Evolutionary conservation across 108 stramenopile species (phyloP).

Genomic region (Fistulifera solaris): DNA sequence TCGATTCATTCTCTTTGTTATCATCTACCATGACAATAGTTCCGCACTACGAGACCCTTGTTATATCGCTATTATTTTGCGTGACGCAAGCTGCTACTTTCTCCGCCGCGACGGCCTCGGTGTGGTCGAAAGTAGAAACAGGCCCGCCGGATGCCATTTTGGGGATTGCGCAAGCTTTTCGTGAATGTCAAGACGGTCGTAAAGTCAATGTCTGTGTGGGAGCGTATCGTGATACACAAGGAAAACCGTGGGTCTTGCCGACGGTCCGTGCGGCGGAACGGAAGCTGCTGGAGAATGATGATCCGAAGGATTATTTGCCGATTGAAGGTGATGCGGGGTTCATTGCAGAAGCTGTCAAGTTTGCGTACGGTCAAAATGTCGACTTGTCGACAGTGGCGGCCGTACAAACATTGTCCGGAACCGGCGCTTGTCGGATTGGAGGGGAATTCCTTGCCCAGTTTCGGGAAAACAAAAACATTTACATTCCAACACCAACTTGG

Average conservation of each 20-base stretch:
- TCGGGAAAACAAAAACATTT: constrained; percentile 54
- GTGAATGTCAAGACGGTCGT: constrained; percentile 60
- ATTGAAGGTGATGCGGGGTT: constrained; percentile 87
- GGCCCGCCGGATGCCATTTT: constrained; percentile 97
- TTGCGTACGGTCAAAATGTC: constrained; percentile 86
- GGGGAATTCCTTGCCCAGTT: constrained; percentile 84
- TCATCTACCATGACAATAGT: no score
- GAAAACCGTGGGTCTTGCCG: constrained; percentile 90
- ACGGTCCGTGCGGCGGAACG: constrained; percentile 87
- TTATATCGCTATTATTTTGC: no score
- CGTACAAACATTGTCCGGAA: constrained; percentile 92
- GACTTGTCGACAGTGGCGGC: constrained; percentile 68
- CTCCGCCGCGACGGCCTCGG: not conserved
- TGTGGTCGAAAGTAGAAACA: constrained; percentile 54
- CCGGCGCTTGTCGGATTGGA: constrained; percentile 92
- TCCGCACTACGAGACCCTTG: no score
- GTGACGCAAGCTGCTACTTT: no score
- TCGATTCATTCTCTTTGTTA: no score
- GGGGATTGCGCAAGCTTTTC: constrained; percentile 92
- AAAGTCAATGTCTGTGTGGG: constrained; percentile 95
- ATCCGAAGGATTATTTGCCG: constrained; percentile 94
- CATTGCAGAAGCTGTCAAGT: constrained; percentile 74
- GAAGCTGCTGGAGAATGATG: constrained; percentile 42
- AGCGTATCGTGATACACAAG: constrained; percentile 88
- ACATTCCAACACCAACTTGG: constrained; percentile 92